A percentile compares a stretch with the other conserved stretches of the same genome.
Evolutionary conservation across 257 asterid genomes (phyloP).

Genomic region (Lantana camara): DNA sequence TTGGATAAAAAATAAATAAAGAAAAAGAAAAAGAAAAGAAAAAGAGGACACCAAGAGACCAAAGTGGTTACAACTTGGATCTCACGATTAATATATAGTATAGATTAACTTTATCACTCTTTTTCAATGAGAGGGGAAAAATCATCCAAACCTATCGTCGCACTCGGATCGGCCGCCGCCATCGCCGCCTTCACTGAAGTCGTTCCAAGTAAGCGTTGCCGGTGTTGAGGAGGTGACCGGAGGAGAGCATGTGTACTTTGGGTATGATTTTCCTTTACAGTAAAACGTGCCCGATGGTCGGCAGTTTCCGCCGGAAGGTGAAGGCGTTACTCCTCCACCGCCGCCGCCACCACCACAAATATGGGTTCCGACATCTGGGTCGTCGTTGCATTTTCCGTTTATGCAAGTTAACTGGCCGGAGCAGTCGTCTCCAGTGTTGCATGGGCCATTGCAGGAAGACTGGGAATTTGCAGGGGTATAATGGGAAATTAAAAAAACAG

Average conservation of each 20-base stretch:
- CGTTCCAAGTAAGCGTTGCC: constrained; percentile 43
- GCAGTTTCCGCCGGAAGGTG: constrained; percentile 26
- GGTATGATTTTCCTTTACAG: constrained; percentile 25
- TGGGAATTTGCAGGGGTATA: constrained; percentile 19
- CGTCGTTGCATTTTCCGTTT: constrained; percentile 36
- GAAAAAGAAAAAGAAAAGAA: no score
- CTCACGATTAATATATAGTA: no score
- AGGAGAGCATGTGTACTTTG: constrained; percentile 42
- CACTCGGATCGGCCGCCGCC: constrained; percentile 36
- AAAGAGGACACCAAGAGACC: no score
- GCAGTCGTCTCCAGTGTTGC: constrained; percentile 34
- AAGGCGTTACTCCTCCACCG: no score
- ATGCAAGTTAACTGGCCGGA: constrained; percentile 39
- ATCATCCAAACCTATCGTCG: constrained; percentile 26
- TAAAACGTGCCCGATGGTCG: constrained; percentile 31
- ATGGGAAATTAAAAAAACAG: not conserved
- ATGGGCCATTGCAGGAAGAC: constrained; percentile 37
- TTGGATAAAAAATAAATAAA: no score
- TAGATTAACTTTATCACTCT: no score
- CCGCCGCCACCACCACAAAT: constrained; percentile 24
- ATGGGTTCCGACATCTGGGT: constrained; percentile 31
- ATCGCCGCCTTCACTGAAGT: constrained; percentile 49
- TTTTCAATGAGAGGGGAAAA: no score
- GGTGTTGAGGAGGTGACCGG: constrained; percentile 40
- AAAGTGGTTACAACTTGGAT: no score